phyloP scores from a whole-genome alignment of 225 moss, liverwort and hornwort genomes.

The Straminergon stramineum region DNA sequence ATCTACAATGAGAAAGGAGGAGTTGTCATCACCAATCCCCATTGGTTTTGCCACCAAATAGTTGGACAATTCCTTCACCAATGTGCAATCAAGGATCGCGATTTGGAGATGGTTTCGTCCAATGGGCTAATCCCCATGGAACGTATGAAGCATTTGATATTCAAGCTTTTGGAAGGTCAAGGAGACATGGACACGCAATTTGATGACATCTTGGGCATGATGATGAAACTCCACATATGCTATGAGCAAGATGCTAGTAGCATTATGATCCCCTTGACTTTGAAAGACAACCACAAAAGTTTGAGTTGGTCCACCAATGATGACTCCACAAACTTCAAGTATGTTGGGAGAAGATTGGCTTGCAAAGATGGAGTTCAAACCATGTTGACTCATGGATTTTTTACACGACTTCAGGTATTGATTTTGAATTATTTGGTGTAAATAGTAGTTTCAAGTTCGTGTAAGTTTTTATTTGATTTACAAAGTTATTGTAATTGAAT shows the following conservation, averaged over 20 bases:
- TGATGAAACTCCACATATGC: not conserved
- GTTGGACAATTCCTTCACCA: not conserved
- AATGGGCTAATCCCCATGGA: not conserved
- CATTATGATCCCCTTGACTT: not conserved
- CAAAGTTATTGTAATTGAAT: not conserved
- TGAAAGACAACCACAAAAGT: not conserved
- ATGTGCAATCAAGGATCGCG: not conserved
- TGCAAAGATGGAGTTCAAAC: not conserved
- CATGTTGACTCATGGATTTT: not conserved
- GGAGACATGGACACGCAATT: not conserved
- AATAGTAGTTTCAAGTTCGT: not conserved
- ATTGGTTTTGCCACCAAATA: slow-evolving; percentile 5
- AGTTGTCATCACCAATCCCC: not conserved
- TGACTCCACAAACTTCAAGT: no score
- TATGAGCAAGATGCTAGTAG: not conserved
- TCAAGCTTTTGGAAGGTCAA: not conserved
- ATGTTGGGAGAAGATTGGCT: not conserved
- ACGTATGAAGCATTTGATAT: not conserved
- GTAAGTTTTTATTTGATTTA: not conserved
- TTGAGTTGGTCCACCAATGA: not conserved
- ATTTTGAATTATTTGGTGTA: fast-evolving
- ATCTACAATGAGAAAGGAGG: not conserved
- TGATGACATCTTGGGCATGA: not conserved
- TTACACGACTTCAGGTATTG: not conserved
- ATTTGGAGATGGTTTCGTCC: not conserved